phyloP scores from a whole-genome alignment of 164 flowering plant species.

The Piper longum region DNA sequence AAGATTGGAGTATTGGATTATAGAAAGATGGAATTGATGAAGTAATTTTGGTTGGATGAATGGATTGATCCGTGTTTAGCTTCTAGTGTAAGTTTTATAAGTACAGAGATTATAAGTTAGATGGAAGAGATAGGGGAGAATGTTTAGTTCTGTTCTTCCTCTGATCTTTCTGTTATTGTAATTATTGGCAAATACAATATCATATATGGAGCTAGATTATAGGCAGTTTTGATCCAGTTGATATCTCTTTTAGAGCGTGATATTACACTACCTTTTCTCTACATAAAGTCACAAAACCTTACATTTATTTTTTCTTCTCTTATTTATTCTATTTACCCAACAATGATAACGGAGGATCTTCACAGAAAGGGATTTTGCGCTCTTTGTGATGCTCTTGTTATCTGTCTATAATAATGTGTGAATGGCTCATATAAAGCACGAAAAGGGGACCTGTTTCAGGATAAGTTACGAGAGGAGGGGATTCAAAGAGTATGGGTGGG shows the following conservation, averaged over 20 bases:
- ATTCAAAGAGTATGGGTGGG: slow-evolving; percentile 28
- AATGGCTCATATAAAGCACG: not conserved
- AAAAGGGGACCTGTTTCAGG: slow-evolving; percentile 11
- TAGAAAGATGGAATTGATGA: slow-evolving; percentile 65
- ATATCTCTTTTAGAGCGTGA: not conserved
- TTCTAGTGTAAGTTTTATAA: not conserved
- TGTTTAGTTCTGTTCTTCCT: slow-evolving; percentile 13
- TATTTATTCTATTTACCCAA: not conserved
- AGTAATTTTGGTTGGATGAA: slow-evolving; percentile 12
- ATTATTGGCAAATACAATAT: slow-evolving; percentile 6
- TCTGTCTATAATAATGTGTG: not conserved
- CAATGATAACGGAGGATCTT: not conserved
- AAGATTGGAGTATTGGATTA: slow-evolving; percentile 47
- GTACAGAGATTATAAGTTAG: not conserved
- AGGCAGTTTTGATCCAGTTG: too few relatives aligned
- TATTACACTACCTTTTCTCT: not conserved
- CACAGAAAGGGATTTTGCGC: not conserved
- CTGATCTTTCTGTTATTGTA: slow-evolving; percentile 11
- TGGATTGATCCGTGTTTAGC: slow-evolving; percentile 2
- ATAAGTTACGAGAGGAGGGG: slow-evolving; percentile 22
- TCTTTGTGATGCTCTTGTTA: not conserved
- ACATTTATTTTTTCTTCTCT: not conserved
- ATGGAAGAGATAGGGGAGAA: slow-evolving; percentile 5
- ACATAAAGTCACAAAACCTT: too few relatives aligned
- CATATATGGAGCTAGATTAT: slow-evolving; percentile 5